phyloP scores from a whole-genome alignment of 2,329 filamentous ascomycete species.

The Fusarium albidum region DNA sequence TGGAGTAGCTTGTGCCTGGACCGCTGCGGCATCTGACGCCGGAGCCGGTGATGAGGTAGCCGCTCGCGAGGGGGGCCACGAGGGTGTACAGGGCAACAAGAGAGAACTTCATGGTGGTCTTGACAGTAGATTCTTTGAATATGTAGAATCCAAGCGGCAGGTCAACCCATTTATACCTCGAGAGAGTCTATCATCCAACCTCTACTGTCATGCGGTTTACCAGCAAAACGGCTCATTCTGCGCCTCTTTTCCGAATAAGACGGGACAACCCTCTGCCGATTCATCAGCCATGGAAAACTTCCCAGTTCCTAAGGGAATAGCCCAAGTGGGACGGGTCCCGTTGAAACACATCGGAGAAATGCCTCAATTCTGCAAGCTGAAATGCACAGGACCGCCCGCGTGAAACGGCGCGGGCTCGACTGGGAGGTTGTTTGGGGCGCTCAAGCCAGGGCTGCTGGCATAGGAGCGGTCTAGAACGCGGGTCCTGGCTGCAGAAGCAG shows the following conservation, averaged over 20 bases:
- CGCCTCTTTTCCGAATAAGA: neutral
- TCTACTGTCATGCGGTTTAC: no score
- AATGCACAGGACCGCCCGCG: conserved; percentile 1
- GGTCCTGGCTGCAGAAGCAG: no score
- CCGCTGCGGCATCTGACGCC: conserved; percentile 17
- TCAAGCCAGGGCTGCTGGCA: no score
- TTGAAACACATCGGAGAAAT: conserved; percentile 4
- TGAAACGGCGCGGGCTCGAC: no score
- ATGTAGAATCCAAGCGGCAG: no score
- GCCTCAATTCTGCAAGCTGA: conserved; percentile 16
- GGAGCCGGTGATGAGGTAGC: conserved; percentile 12
- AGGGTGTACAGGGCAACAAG: neutral
- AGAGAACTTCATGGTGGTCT: conserved; percentile 12
- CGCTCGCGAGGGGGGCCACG: neutral
- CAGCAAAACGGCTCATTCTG: neutral
- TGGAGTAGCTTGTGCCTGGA: conserved; percentile 2
- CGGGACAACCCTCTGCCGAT: conserved; percentile 2
- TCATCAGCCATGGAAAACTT: neutral
- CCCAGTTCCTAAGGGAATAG: neutral
- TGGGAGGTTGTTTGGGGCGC: no score
- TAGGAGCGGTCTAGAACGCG: no score
- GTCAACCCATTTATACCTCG: no score
- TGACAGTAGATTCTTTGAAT: no score
- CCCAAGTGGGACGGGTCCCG: neutral
- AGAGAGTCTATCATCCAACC: no score